Evolutionary conservation across 257 asterid genomes (phyloP).

Genomic region (Solanum pennellii): DNA sequence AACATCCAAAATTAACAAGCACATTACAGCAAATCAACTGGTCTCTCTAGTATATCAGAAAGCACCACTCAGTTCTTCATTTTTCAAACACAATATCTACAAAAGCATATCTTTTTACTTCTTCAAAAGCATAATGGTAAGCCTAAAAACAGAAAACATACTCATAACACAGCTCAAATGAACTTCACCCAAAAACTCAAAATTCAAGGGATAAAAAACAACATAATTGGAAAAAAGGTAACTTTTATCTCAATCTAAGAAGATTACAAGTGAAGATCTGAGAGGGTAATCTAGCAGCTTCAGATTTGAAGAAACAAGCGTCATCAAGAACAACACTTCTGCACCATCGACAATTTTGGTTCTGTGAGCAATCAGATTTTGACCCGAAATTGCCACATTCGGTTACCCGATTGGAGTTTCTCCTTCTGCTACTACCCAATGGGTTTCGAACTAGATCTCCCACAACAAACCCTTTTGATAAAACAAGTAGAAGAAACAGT

Average conservation of each 20-base stretch:
- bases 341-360: conserved; percentile 23
- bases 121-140: background rate
- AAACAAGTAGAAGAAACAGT: conserved; percentile 2
- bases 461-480: background rate
- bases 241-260: background rate
- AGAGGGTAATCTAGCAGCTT: conserved; percentile 29
- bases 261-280: conserved; percentile 22
- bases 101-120: background rate
- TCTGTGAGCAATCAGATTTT: conserved; percentile 10
- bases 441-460: conserved; percentile 3
- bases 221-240: background rate
- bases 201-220: background rate
- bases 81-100: background rate
- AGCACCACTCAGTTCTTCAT: background rate
- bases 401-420: background rate
- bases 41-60: background rate
- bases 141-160: background rate
- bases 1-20: background rate
- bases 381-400: conserved; percentile 8
- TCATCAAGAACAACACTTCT: conserved; percentile 22
- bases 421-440: background rate
- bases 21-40: background rate
- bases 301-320: conserved; percentile 22
- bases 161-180: background rate
- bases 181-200: background rate